Evolutionary conservation across 495 filamentous ascomycete species (phyloP), one percentile per base, ranked within the genome.

Genomic region (Annulohypoxylon bovei): DNA sequence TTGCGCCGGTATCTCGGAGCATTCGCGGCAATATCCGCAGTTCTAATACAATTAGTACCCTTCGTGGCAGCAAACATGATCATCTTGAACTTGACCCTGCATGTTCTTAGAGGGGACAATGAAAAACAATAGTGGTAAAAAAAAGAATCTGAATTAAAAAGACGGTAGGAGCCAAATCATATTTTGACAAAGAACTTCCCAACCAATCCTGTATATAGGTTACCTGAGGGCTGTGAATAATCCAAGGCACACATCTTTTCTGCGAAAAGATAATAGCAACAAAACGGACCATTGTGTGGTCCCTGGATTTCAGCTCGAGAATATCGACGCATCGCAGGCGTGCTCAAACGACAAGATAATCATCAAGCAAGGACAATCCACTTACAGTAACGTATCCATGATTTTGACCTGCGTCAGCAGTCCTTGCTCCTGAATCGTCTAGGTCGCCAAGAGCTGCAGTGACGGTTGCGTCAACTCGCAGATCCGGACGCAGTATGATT

Each of bases 321-420:
- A 57, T 23, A 12, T 8, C 46, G 44, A 4, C 32, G 12, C 32
- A 20, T 50, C 44, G 28, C 39, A 62, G 20, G 53, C 11, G 14
- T 14, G 39, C 57, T 28, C 33, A 63, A 70, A 66, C 16, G 25
- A 57, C 23, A 65, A 68, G 55, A 70, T 28, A 69, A 55, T 32
- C 67, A 54, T 56, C 50, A 57, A 40, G 60, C 44, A 65, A 55
- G 59, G 62, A 63, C 55, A 54, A 46, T 58, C 27, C 23, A 84
- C 92, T 85, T 87, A 94, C 92, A 93, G 83, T 77, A 94, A 81
- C 16, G 91, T 95, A 77, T 95, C 91, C 92, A 95, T 94, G 30
- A 25, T 42, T 42, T 42, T 22, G 25, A 25, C 59, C 57, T 60
- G 53, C 22, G 63, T 49, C n/a, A 27, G 53, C 40, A 53, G 55